These are phyloP conservation scores for Ustilago bromivora DNA, from an alignment of 1,284 basidiomycete species.

Conservation along the genomic window DNA sequence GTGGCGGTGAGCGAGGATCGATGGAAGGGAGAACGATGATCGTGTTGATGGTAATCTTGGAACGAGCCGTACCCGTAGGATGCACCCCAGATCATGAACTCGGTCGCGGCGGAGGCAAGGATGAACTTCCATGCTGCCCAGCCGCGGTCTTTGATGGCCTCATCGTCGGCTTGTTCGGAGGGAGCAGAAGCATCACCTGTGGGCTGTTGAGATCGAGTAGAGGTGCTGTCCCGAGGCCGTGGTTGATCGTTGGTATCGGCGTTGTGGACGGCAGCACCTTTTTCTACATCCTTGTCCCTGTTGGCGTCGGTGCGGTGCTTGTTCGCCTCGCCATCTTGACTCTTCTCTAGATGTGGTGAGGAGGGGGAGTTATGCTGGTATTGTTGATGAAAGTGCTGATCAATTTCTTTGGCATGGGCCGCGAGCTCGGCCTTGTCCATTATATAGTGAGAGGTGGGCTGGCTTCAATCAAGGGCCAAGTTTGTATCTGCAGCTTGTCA, in stretches of 20 bases:
- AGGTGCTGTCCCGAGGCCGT: not conserved
- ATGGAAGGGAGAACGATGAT: constrained; percentile 53
- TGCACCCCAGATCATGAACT: constrained; percentile 57
- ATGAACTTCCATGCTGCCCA: constrained; percentile 48
- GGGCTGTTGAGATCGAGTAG: not conserved
- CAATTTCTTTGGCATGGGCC: constrained; percentile 21
- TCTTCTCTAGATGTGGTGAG: not conserved
- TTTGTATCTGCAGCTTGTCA: not conserved
- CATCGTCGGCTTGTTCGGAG: not conserved
- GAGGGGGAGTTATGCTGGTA: not conserved
- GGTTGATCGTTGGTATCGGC: not conserved
- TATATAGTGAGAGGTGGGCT: constrained; percentile 2
- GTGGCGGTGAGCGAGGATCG: constrained; percentile 33
- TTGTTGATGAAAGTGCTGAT: constrained; percentile 8
- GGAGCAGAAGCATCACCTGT: not conserved
- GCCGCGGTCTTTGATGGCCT: constrained; percentile 27
- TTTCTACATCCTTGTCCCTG: not conserved
- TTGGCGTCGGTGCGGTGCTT: not conserved
- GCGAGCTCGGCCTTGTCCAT: constrained; percentile 37
- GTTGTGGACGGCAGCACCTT: not conserved
- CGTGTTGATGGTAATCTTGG: constrained; percentile 62
- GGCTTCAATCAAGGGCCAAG: not conserved
- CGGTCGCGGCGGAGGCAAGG: constrained; percentile 33
- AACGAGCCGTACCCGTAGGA: constrained; percentile 62
- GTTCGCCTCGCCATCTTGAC: constrained; percentile 1